Base-by-base conservation (phyloP, 2,329 filamentous ascomycete species). In the Teratosphaeria pseudoeucalypti region DNA sequence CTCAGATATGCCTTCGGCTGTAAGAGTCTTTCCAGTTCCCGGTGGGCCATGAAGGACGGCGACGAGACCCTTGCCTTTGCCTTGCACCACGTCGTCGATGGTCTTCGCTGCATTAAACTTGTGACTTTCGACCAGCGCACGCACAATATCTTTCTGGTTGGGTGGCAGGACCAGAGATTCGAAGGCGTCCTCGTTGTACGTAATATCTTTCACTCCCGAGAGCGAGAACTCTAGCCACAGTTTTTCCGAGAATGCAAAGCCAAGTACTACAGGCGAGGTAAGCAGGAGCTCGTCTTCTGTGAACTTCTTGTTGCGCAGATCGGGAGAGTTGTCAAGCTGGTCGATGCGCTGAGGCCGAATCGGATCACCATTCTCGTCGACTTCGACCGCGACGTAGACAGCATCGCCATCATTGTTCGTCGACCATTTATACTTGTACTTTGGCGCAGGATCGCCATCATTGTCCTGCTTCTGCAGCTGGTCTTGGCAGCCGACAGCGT, bases 181-280 rank as follows among this genome's bases (percentile, higher is more conserved):
- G 74, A 94, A 96, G 0, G 91, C 91, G 14, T 84, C 81, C 52
- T 88, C 84, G 67, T 95, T 92, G 89, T 89, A 96, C 39, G 85
- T 81, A 62, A 96, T 92, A 3, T 95, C 88, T 53, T 83, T 82
- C 62, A 96, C 82, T 0, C 86, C 85, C 0, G 87, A 89, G 23
- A 96, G 86, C 0, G 85, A 86, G 67, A 96, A 90, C 71, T 96
- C 90, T 0, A 95, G 81, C 92, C 91, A 96, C 10, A 90, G 79
- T 75, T 95, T 96, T 74, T 95, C 90, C 0, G 84, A 85, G 71
- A 96, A 95, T 0, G 89, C 84, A 67, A 95, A 96, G 0, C 91
- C 92, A 1, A 95, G 81, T 0, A 95, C 89, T 0, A 95, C 85
- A 0, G 91, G 88, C 1, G 89, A 92, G 1, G 90, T 86, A 55